Conservation (phyloP, 2,329 filamentous ascomycete genomes). For the Nemania sp. region DNA sequence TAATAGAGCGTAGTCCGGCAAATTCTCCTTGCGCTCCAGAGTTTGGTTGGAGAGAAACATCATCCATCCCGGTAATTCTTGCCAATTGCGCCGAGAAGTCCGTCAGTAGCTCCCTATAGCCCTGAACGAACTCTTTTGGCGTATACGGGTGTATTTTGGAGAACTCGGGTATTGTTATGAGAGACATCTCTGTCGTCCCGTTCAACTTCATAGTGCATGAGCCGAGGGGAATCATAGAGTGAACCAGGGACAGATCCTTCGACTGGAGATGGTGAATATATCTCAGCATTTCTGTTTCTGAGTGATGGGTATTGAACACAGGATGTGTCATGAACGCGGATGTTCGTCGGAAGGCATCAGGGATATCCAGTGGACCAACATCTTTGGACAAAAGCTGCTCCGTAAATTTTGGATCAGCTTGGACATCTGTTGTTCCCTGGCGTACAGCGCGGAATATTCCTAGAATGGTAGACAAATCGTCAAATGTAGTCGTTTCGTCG, state of each 20-base stretch:
- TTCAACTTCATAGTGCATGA: slow-evolving; percentile 99
- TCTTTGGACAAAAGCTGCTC: slow-evolving; percentile 54
- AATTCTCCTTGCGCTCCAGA: slow-evolving; percentile 97
- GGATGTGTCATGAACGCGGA: slow-evolving; percentile 86
- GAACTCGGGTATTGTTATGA: slow-evolving; percentile 81
- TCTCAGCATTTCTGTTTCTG: slow-evolving; percentile 91
- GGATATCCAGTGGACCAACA: slow-evolving; percentile 59
- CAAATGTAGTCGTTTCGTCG: slow-evolving; percentile 77
- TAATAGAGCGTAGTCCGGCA: slow-evolving; percentile 87
- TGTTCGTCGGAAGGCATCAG: slow-evolving; percentile 73
- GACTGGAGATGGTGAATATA: slow-evolving; percentile 95
- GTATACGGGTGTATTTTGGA: slow-evolving; percentile 85
- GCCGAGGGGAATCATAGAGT: slow-evolving; percentile 97
- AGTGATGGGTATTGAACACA: slow-evolving; percentile 95
- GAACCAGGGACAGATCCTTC: slow-evolving; percentile 91
- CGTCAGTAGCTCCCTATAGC: slow-evolving; percentile 77
- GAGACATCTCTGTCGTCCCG: slow-evolving; percentile 91
- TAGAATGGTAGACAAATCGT: slow-evolving; percentile 55
- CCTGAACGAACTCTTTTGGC: slow-evolving; percentile 70
- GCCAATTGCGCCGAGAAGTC: slow-evolving; percentile 81
- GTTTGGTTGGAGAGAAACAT: slow-evolving; percentile 92
- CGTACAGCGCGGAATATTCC: slow-evolving; percentile 31
- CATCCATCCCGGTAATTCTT: slow-evolving; percentile 88
- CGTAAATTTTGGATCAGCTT: neutral
- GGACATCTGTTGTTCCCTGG: slow-evolving; percentile 7